Evolutionary conservation across 371 early-diverging fungal genomes (phyloP), one percentile per base, ranked within the genome.

Genomic region (Thermomucor indicae-seudaticae): DNA sequence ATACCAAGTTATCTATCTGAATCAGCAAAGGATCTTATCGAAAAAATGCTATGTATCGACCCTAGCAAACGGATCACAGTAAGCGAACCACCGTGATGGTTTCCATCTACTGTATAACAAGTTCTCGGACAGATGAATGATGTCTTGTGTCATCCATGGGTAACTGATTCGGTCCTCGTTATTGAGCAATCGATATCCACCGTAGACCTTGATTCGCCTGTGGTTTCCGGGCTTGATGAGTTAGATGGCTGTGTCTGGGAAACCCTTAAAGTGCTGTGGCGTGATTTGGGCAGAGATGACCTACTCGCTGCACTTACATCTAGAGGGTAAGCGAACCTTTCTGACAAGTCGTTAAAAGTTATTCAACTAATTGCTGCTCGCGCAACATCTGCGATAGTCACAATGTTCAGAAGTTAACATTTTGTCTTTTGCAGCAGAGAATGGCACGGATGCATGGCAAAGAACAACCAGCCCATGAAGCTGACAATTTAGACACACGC

Each of bases 1-100:
- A 52, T 91, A 54, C 88, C 90, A 5, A 75, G 80, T 6, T 69
- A 79, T 39, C 63, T 88, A 48, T 74, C 83, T 20, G 32, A 64
- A 2, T 56, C 56, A 3, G 86, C 88, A 4, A 70, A 78, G 45
- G 87, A 92, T 40, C 50, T 74, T 19, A 49, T 74, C 14, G 50
- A 51, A 37, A 52, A 48, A 17, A 70, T 67, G 47, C 49, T 74
- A 20, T 45, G 44, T 4, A 44, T 62, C 6, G 62, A 74, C 41
- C 75, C 75, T 12, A 42, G 40, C 8, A 63, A 64, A 30, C 56
- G 72, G 6, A 61, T 68, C 34, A 68, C 51, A 28, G 80, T 78
- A 72, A 48, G 57, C 42, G 10, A 47, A 24, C n/a, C 20, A 39
- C 20, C 27, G 24, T 45, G 38, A n/a, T 14, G 3, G 7, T 49